Evolutionary conservation across 441 rosid genomes (phyloP).

Genomic region (Melastoma candidum): DNA sequence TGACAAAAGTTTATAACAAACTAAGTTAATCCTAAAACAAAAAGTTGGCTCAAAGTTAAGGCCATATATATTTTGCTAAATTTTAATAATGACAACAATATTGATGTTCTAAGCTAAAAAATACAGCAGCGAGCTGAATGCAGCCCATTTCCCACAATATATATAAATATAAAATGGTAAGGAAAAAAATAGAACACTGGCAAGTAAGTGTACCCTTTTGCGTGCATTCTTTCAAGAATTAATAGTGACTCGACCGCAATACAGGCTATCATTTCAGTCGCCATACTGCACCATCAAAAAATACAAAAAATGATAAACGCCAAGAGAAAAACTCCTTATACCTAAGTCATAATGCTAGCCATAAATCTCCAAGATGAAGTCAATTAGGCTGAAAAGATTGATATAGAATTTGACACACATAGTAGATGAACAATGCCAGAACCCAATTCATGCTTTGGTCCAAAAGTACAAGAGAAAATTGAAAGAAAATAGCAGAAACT

Average conservation of each 20-base stretch:
- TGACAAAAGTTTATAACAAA: no score
- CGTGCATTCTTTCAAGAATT: slow-evolving; percentile 94
- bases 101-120: neutral
- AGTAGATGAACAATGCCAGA: no score
- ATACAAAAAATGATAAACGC: slow-evolving; percentile 8
- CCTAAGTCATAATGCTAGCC: neutral
- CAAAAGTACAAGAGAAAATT: neutral
- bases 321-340: slow-evolving; percentile 3
- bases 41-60: no score
- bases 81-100: no score
- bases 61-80: no score
- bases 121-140: neutral
- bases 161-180: neutral
- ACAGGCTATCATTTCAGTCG: slow-evolving; percentile 97
- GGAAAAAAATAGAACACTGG: neutral
- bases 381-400: no score
- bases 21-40: no score
- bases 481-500: neutral
- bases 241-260: slow-evolving; percentile 91
- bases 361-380: no score
- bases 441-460: neutral
- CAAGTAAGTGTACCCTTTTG: slow-evolving; percentile 57
- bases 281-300: slow-evolving; percentile 44
- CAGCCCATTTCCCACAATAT: slow-evolving; percentile 1
- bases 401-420: no score